Percentiles rank a stretch among this genome's conserved stretches.
phyloP scores from a whole-genome alignment of 2,329 filamentous ascomycete species.

The Metarhizium anisopliae region DNA sequence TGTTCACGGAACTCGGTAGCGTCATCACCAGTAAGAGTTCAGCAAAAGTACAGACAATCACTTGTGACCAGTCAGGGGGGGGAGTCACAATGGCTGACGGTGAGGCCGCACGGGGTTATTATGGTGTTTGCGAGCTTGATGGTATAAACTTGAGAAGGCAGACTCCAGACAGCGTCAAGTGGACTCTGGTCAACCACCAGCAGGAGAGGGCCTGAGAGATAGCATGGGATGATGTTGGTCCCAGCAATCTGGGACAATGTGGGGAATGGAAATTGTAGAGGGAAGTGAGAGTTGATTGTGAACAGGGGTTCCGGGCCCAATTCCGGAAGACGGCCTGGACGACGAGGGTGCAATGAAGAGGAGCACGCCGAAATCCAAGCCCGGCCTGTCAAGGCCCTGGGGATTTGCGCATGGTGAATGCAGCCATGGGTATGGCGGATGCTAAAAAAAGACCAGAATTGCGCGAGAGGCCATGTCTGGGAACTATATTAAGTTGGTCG shows the following conservation, averaged over 20 bases:
- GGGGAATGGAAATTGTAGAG: neutral
- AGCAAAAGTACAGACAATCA: neutral
- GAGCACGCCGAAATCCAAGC: slow-evolving; percentile 9
- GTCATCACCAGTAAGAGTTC: neutral
- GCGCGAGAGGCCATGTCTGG: too few relatives aligned
- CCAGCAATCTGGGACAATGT: slow-evolving; percentile 2
- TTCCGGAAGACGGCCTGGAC: neutral
- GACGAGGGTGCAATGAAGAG: slow-evolving; percentile 30
- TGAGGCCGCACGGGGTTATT: neutral
- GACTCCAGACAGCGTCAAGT: neutral
- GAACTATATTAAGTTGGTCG: too few relatives aligned
- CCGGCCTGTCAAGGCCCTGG: too few relatives aligned
- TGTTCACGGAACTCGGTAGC: neutral
- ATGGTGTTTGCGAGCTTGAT: neutral
- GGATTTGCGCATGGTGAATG: too few relatives aligned
- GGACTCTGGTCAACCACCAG: neutral
- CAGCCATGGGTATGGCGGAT: too few relatives aligned
- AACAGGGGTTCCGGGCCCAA: neutral
- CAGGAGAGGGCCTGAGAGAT: slow-evolving; percentile 6
- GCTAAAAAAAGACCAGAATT: too few relatives aligned
- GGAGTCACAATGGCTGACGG: neutral
- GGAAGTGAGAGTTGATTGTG: neutral
- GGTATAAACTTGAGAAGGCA: neutral
- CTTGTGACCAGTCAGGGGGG: neutral
- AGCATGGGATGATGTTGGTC: slow-evolving; percentile 1